Evolutionary conservation across 2,329 filamentous ascomycete genomes (phyloP).

Genomic region (Passalora sequoiae): DNA sequence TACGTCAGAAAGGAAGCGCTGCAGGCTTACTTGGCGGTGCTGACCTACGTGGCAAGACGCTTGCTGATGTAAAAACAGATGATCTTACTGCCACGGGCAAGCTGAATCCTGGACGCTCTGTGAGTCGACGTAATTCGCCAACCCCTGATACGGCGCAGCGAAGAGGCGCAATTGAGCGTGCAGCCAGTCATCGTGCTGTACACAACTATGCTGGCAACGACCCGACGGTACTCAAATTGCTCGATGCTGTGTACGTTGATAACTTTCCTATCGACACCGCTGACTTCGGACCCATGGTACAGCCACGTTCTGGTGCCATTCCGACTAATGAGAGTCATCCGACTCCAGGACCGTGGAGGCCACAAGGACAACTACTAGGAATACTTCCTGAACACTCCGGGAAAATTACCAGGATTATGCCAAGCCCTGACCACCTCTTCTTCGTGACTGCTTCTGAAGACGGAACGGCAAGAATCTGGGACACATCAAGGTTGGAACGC

Average conservation of each 20-base stretch:
- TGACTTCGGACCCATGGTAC: constrained; percentile 74
- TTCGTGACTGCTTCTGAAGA: constrained; percentile 93
- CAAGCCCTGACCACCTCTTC: constrained; percentile 86
- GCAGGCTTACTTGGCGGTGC: constrained; percentile 56
- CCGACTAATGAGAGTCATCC: constrained; percentile 37
- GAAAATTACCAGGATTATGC: constrained; percentile 72
- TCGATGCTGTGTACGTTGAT: constrained; percentile 77
- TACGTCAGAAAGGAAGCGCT: constrained; percentile 51
- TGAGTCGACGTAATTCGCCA: constrained; percentile 25
- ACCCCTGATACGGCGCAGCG: constrained; percentile 27
- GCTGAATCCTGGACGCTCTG: constrained; percentile 50
- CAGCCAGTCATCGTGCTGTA: constrained; percentile 22
- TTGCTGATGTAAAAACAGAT: constrained; percentile 60
- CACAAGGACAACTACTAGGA: constrained; percentile 75
- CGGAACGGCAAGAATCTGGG: constrained; percentile 87
- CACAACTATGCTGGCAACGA: constrained; percentile 83
- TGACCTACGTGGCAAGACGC: constrained; percentile 53
- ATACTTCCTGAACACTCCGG: constrained; percentile 84
- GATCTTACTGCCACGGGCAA: constrained; percentile 61
- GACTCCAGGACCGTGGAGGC: constrained; percentile 66
- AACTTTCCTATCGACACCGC: constrained; percentile 57
- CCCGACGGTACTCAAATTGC: constrained; percentile 55
- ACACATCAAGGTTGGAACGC: constrained; percentile 79
- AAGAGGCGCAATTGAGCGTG: constrained; percentile 14
- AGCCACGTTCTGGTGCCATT: constrained; percentile 51